Percentiles rank a stretch among this genome's conserved stretches.
These are phyloP conservation scores for Linum trigynum DNA, from an alignment of 345 rosid genomes.

Conservation along the genomic window DNA sequence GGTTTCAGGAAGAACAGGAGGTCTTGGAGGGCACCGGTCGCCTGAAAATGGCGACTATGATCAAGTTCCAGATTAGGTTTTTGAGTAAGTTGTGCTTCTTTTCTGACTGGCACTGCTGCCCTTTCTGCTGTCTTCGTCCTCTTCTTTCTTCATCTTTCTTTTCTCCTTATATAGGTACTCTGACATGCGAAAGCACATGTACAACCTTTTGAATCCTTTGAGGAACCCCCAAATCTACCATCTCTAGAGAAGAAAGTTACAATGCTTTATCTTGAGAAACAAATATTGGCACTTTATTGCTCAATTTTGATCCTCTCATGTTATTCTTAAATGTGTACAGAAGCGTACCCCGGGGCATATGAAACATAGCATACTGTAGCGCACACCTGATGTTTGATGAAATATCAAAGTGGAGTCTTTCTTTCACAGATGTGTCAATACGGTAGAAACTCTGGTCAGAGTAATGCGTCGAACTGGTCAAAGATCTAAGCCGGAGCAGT, in stretches of 20 bases:
- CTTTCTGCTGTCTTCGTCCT: background rate
- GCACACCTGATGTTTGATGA: too few species aligned
- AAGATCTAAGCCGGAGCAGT: too few species aligned
- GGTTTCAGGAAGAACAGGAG: background rate
- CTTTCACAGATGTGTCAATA: too few species aligned
- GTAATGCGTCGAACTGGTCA: too few species aligned
- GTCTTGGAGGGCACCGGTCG: background rate
- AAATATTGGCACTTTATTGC: too few species aligned
- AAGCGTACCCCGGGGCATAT: too few species aligned
- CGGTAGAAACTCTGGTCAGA: too few species aligned
- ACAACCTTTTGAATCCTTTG: background rate
- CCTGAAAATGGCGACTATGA: background rate
- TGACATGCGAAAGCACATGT: background rate
- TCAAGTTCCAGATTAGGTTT: background rate
- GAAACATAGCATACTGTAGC: too few species aligned
- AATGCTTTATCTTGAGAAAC: too few species aligned
- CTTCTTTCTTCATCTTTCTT: background rate
- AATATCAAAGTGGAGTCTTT: too few species aligned
- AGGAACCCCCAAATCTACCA: background rate
- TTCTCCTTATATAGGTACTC: background rate
- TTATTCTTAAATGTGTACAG: too few species aligned
- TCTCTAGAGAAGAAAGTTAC: background rate
- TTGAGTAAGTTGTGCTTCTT: background rate
- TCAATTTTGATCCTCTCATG: too few species aligned
- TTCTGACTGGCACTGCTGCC: background rate